Base-by-base conservation (phyloP, 768 basidiomycete genomes). In the Leccinellum luteum region DNA sequence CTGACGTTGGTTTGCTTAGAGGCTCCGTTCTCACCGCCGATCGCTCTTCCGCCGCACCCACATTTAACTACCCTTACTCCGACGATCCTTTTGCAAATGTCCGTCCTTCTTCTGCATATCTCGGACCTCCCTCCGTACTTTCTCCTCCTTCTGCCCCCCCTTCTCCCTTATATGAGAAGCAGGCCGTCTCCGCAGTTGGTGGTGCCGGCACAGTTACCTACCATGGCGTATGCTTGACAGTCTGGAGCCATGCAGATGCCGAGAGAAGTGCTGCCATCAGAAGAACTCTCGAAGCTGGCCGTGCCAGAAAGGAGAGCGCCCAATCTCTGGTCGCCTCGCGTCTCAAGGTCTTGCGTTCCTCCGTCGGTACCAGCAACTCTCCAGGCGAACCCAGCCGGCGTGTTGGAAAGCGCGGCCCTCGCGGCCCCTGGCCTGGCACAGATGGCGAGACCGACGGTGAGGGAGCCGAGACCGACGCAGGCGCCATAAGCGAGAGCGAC, bases 171-270 rank as follows among this genome's bases (percentile, higher is more conserved):
- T 74, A 71, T 27, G 71, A 72, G 27, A 72, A 72, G 45, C 73
- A 73, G 15, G 60, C 60, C 0, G 35, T 58, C 1, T 43, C 62
- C 0, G 78, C 78, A n/a, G 79, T 81, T 53, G 66, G 74, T 25
- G 64, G 76, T 28, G 58, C 45, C 9, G 66, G 70, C 6, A 73
- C 73, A 3, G 71, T 92, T 59, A 86, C 89, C 9, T 96, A 92
- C 69, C 85, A 97, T 67, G 94, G 93, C 48, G 93, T 96, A 35
- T 93, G 92, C 64, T 79, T 98, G 58, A 94, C 93, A 2, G 92
- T 97, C 2, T 98, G 94, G 94, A 93, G 91, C 4, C 94, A 95
- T 66, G 94, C 94, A 19, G 95, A 98, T 68, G 86, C 87, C 0
- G 89, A 94, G 64, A 86, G 94, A 49, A 87, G 89, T 54, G 81